Base-by-base conservation (phyloP, 2,329 filamentous ascomycete species). In the Cercospora brassicicola region DNA sequence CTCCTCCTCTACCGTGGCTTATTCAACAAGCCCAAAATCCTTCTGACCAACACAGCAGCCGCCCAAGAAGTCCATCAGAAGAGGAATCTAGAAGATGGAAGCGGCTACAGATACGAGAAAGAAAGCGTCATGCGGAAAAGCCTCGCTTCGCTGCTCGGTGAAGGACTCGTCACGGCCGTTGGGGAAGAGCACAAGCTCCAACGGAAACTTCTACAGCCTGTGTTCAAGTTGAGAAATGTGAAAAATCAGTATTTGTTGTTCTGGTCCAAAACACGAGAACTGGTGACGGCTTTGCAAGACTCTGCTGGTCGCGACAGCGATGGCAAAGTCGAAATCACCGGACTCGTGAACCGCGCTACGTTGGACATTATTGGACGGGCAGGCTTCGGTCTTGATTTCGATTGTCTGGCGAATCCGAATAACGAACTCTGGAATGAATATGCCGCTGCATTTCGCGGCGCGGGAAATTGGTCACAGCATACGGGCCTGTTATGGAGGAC, bases 321-420 rank as follows among this genome's bases (percentile, higher is more conserved):
- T 9, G 55, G 55, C 26, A 31, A 31, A 13, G 55, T 60, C 33
- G 57, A 60, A 26, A 20, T 60, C 8, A 39, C 36, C n/a, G 31
- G 4, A 23, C 33, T 60, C 18, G 36, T 60, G 7, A 51, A 20
- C 11, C 60, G 42, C 15, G 80, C 79, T 7, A 81, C 81, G 3
- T 71, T 82, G 55, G 80, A 82, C 53, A 81, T 82, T 42, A 82
- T 82, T 26, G 80, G 81, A 7, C 73, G 80, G n/a, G 81, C 79
- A 4, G 81, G 78, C 0, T 74, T 82, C 0, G 81, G 81, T 7
- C 75, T 78, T 5, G 80, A 82, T 33, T 79, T 82, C 39, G 76
- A 76, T 15, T 76, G 79, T 1, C 69, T 82, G 30, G 60, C 60
- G 9, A 55, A 55, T 63, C 60, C 59, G 23, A n/a, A 61, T 8